phyloP scores from a whole-genome alignment of 2,329 filamentous ascomycete species.

The Nemania abortiva region DNA sequence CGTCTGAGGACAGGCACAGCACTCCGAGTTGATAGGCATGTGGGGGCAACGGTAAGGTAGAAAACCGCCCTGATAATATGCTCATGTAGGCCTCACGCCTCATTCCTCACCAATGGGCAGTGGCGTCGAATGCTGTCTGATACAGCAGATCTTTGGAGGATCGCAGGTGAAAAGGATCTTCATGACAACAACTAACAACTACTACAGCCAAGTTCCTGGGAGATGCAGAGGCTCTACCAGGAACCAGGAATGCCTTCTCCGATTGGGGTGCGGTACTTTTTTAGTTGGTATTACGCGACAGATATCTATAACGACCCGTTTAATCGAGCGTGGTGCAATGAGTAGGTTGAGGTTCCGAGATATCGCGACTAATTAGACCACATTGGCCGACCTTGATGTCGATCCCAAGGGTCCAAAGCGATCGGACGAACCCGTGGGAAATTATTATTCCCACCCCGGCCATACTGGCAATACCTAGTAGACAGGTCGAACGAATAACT shows the following conservation, averaged over 20 bases:
- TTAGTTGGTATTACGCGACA: neutral
- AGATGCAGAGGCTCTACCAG: neutral
- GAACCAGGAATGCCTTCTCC: neutral
- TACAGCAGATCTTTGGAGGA: conserved; percentile 15
- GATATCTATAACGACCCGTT: neutral
- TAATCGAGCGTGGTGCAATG: neutral
- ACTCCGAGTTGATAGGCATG: neutral
- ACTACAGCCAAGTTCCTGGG: neutral
- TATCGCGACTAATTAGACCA: neutral
- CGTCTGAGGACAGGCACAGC: neutral
- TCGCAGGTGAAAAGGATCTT: neutral
- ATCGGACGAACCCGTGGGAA: neutral
- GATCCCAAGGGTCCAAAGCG: neutral
- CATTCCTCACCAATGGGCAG: neutral
- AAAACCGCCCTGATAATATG: neutral
- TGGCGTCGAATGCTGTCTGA: neutral
- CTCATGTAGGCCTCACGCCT: conserved; percentile 1
- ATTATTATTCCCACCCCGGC: neutral
- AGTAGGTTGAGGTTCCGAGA: neutral
- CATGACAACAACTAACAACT: neutral
- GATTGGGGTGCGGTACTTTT: neutral
- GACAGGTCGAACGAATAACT: neutral
- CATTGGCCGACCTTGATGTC: neutral
- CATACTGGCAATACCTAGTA: neutral
- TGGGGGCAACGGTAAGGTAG: neutral